A percentile compares a stretch with the other conserved stretches of the same genome.
phyloP scores from a whole-genome alignment of 2,329 filamentous ascomycete species.

The Clarireedia monteithiana region DNA sequence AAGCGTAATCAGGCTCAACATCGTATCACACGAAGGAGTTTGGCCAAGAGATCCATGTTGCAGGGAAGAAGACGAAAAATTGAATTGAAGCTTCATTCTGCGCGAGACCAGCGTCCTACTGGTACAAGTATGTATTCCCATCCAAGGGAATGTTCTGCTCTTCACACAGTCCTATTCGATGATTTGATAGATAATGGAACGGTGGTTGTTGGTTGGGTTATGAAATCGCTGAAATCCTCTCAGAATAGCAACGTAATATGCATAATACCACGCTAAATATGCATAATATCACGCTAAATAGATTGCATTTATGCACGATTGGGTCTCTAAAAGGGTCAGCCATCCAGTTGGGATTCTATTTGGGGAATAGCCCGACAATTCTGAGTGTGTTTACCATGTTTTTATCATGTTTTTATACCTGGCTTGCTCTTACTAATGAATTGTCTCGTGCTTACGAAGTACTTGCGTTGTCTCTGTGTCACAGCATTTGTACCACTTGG shows the following conservation, averaged over 20 bases:
- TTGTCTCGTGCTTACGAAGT: too few species aligned
- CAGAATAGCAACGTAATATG: constrained; percentile 1
- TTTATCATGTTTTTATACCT: background rate
- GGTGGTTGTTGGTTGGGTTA: background rate
- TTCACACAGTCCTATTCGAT: background rate
- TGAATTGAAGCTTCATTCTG: background rate
- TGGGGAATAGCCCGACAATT: background rate
- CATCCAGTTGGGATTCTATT: background rate
- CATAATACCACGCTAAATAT: background rate
- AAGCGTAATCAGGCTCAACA: background rate
- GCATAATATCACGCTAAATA: background rate
- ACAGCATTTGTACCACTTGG: background rate
- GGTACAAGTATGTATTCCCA: background rate
- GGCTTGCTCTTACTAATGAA: too few species aligned
- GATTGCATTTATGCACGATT: background rate
- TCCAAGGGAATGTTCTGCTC: background rate
- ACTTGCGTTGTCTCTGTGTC: background rate
- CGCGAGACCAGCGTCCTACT: background rate
- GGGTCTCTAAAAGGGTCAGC: constrained; percentile 3
- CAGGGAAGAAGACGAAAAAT: background rate
- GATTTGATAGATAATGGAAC: background rate
- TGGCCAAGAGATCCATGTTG: background rate
- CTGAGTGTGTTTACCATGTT: background rate
- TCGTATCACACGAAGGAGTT: background rate
- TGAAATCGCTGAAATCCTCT: background rate